These are phyloP conservation scores for Amphirosellinia nigrospora DNA, from an alignment of 495 filamentous ascomycete species.

Conservation along the genomic window DNA sequence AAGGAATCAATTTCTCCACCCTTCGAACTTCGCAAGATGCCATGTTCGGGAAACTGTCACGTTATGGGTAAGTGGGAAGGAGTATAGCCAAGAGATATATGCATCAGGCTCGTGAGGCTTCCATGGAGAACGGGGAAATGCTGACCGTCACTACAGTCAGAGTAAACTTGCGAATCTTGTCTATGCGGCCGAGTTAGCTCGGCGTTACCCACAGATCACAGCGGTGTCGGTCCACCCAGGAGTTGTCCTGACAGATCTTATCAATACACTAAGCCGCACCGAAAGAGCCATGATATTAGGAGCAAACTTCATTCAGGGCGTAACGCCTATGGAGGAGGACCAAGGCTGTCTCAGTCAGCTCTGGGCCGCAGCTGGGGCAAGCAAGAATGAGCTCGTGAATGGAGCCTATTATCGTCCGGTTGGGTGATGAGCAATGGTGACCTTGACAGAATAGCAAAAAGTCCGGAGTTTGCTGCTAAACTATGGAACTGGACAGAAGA, in stretches of 20 bases:
- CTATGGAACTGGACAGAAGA: slow-evolving; percentile 69
- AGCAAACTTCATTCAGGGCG: slow-evolving; percentile 28
- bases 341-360: slow-evolving; percentile 65
- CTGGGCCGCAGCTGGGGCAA: slow-evolving; percentile 58
- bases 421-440: slow-evolving; percentile 40
- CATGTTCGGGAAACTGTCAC: slow-evolving; percentile 24
- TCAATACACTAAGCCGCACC: slow-evolving; percentile 25
- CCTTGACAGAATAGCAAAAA: slow-evolving; percentile 37
- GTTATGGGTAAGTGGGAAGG: slow-evolving; percentile 29
- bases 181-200: slow-evolving; percentile 48
- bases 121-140: neutral
- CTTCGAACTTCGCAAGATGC: slow-evolving; percentile 46
- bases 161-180: slow-evolving; percentile 58
- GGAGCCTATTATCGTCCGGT: slow-evolving; percentile 30
- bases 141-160: slow-evolving; percentile 35
- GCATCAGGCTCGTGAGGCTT: neutral
- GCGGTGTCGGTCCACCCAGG: slow-evolving; percentile 71
- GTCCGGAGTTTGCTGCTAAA: slow-evolving; percentile 56
- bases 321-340: slow-evolving; percentile 40
- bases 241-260: slow-evolving; percentile 61
- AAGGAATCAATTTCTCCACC: slow-evolving; percentile 46
- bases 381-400: slow-evolving; percentile 2
- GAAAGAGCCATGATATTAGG: slow-evolving; percentile 35
- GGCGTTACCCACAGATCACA: slow-evolving; percentile 60
- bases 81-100: neutral